Percentiles rank a stretch among this genome's conserved stretches.
These are phyloP conservation scores for Apophysomyces sp. DNA, from an alignment of 371 early-diverging fungal genomes.

Conservation along the genomic window DNA sequence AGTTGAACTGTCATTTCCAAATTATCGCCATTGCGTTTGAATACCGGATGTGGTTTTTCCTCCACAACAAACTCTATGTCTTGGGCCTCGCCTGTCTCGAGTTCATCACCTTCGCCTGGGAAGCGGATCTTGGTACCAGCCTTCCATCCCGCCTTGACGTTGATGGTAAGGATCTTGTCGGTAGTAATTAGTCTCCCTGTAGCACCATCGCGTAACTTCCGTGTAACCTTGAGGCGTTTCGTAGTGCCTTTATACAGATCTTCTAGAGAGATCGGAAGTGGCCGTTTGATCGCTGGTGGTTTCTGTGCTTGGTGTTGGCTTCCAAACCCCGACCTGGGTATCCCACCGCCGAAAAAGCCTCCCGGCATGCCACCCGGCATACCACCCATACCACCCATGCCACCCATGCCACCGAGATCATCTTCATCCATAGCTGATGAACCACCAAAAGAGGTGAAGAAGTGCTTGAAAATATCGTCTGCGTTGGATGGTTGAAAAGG, in stretches of 20 bases:
- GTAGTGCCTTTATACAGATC: slow-evolving; percentile 91
- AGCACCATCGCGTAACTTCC: slow-evolving; percentile 57
- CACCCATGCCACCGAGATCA: slow-evolving; percentile 34
- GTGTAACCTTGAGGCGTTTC: slow-evolving; percentile 93
- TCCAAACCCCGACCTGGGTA: slow-evolving; percentile 20
- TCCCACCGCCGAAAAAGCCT: slow-evolving; percentile 32
- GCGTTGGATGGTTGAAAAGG: slow-evolving; percentile 82
- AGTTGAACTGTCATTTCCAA: slow-evolving; percentile 68
- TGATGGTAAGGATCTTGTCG: slow-evolving; percentile 86
- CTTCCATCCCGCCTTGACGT: slow-evolving; percentile 97
- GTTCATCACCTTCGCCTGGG: slow-evolving; percentile 91
- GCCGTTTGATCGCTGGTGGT: slow-evolving; percentile 64
- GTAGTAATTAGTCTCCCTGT: slow-evolving; percentile 49
- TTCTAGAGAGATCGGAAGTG: slow-evolving; percentile 83
- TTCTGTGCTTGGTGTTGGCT: slow-evolving; percentile 28
- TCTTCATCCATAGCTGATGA: neutral
- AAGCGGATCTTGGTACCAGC: slow-evolving; percentile 97
- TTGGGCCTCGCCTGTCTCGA: slow-evolving; percentile 76
- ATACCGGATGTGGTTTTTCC: slow-evolving; percentile 89
- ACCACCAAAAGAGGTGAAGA: slow-evolving; percentile 77
- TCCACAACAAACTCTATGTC: slow-evolving; percentile 95
- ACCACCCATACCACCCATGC: too few relatives aligned
- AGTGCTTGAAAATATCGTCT: slow-evolving; percentile 90
- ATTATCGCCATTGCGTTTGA: slow-evolving; percentile 92
- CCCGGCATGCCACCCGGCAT: slow-evolving; percentile 40